phyloP scores from a whole-genome alignment of 305 asterid species.

The Rubia peregrina region DNA sequence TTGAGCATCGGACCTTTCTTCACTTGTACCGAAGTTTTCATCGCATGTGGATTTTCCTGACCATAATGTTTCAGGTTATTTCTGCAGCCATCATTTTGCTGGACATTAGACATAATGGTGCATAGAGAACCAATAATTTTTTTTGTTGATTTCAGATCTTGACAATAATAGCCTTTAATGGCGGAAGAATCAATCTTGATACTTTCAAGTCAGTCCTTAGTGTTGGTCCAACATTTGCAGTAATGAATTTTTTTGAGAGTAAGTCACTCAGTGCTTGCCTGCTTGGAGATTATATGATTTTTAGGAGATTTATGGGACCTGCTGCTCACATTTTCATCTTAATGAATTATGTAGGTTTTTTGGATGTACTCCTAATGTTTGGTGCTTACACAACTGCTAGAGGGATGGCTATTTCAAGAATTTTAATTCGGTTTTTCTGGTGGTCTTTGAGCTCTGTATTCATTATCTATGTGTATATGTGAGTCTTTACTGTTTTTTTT shows the following conservation, averaged over 20 bases:
- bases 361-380: slow-evolving; percentile 86
- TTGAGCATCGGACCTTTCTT: slow-evolving; percentile 94
- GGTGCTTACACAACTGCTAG: slow-evolving; percentile 96
- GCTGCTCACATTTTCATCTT: not conserved
- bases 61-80: slow-evolving; percentile 87
- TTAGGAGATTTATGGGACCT: not conserved
- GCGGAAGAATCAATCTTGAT: slow-evolving; percentile 53
- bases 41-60: slow-evolving; percentile 94
- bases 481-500: slow-evolving; percentile 30
- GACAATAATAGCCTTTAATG: slow-evolving; percentile 74
- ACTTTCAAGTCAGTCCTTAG: slow-evolving; percentile 78
- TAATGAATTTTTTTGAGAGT: slow-evolving; percentile 90
- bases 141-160: slow-evolving; percentile 46
- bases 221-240: slow-evolving; percentile 79
- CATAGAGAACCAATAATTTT: not conserved
- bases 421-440: slow-evolving; percentile 93
- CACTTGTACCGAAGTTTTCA: slow-evolving; percentile 96
- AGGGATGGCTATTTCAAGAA: slow-evolving; percentile 96
- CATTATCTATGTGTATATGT: slow-evolving; percentile 71
- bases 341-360: slow-evolving; percentile 44
- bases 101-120: slow-evolving; percentile 10
- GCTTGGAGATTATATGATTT: not conserved
- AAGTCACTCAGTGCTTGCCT: slow-evolving; percentile 28
- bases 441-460: slow-evolving; percentile 64
- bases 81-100: slow-evolving; percentile 8